phyloP scores from a whole-genome alignment of 2,329 filamentous ascomycete genomes.

The Cladosporium halotolerans region DNA sequence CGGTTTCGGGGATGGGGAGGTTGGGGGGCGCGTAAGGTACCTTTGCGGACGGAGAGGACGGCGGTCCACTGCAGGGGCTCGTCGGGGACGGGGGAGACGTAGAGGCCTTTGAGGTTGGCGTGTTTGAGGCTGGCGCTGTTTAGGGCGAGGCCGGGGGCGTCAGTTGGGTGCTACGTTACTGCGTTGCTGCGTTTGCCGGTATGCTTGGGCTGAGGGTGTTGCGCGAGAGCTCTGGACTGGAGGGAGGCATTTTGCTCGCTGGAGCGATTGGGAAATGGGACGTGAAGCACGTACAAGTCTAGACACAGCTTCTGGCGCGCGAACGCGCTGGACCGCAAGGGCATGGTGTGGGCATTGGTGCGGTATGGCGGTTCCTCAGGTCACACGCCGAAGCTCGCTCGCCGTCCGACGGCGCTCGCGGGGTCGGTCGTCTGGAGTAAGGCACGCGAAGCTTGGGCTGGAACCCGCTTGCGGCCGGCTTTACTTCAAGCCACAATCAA shows the following conservation, averaged over 20 bases:
- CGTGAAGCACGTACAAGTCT: conserved; percentile 61
- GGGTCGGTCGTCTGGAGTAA: neutral
- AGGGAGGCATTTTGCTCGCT: neutral
- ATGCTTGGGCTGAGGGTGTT: too few relatives aligned
- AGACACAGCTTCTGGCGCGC: conserved; percentile 70
- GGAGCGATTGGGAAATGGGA: too few relatives aligned
- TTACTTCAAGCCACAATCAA: neutral
- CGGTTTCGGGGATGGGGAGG: neutral
- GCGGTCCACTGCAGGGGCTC: conserved; percentile 80
- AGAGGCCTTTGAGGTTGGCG: conserved; percentile 78
- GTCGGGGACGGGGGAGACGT: conserved; percentile 74
- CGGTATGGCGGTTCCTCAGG: neutral
- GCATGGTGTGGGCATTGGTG: conserved; percentile 9
- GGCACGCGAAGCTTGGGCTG: neutral
- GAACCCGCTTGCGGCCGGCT: neutral
- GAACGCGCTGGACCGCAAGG: conserved; percentile 35
- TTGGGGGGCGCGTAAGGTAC: conserved; percentile 41
- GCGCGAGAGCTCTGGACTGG: neutral
- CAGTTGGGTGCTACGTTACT: neutral
- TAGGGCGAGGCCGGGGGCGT: neutral
- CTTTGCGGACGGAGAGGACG: conserved; percentile 85
- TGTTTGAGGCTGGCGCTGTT: conserved; percentile 33
- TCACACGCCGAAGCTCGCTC: neutral
- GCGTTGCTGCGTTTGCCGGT: neutral
- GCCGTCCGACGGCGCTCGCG: neutral